phyloP scores from a whole-genome alignment of 352 stramenopile species.

The Globisporangium viniferum region DNA sequence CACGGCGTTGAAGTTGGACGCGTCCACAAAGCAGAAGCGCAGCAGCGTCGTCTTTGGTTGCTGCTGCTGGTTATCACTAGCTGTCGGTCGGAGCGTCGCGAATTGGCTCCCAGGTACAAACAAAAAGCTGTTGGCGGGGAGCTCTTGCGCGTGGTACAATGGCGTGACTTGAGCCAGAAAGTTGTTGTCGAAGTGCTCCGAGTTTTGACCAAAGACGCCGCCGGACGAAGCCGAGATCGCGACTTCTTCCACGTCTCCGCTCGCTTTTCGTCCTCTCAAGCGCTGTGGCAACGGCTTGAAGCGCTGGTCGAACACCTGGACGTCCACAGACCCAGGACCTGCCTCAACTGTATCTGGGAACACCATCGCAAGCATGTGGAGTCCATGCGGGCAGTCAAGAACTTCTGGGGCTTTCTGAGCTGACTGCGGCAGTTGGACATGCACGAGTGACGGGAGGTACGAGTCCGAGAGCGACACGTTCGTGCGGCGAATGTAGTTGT shows the following conservation, averaged over 20 bases:
- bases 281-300: slow-evolving; percentile 25
- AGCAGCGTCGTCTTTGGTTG: slow-evolving; percentile 32
- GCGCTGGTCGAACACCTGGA: slow-evolving; percentile 29
- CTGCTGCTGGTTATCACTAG: neutral
- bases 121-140: slow-evolving; percentile 28
- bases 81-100: slow-evolving; percentile 16
- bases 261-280: neutral
- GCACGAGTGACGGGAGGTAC: slow-evolving; percentile 37
- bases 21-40: slow-evolving; percentile 72
- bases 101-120: slow-evolving; percentile 52
- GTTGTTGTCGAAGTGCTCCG: neutral
- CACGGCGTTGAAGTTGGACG: slow-evolving; percentile 71
- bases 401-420: neutral
- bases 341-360: slow-evolving; percentile 4
- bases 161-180: slow-evolving; percentile 18
- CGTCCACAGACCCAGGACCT: neutral
- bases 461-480: slow-evolving; percentile 28
- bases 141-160: slow-evolving; percentile 11
- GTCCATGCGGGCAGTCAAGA: slow-evolving; percentile 49
- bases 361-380: slow-evolving; percentile 53
- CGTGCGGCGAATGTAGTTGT: slow-evolving; percentile 72
- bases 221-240: slow-evolving; percentile 14
- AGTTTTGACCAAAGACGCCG: neutral
- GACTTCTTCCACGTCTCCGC: slow-evolving; percentile 23
- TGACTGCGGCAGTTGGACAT: slow-evolving; percentile 1